These are phyloP conservation scores for Amauroascus verrucosus DNA, from an alignment of 2,329 filamentous ascomycete species.

Conservation along the genomic window DNA sequence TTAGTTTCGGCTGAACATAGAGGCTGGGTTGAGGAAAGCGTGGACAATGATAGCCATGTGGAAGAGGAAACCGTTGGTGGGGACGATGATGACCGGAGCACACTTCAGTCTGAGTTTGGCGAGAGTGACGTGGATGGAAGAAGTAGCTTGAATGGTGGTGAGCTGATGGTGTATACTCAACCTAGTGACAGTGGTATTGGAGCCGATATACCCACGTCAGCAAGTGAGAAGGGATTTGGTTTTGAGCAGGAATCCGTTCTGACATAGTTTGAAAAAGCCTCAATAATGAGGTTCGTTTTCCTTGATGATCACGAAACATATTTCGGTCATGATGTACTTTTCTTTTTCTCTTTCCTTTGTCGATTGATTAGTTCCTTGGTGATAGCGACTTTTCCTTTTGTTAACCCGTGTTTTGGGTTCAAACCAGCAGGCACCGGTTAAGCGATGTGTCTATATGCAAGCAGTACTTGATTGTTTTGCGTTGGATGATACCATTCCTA, in stretches of 20 bases:
- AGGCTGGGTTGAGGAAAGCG: conserved; percentile 19
- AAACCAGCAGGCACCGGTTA: conserved; percentile 5
- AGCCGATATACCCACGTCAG: conserved; percentile 18
- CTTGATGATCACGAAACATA: neutral
- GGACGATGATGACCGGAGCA: conserved; percentile 13
- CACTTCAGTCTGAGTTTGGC: conserved; percentile 22
- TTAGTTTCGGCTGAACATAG: conserved; percentile 24
- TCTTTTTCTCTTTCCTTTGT: conserved; percentile 16
- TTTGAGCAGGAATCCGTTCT: conserved; percentile 13
- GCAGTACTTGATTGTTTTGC: conserved; percentile 6
- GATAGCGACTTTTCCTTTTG: neutral
- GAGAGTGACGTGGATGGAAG: conserved; percentile 20
- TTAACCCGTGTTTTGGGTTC: conserved; percentile 4
- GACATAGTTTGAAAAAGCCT: neutral
- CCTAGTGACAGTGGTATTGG: conserved; percentile 26
- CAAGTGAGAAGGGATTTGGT: conserved; percentile 5
- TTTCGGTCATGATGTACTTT: conserved; percentile 15
- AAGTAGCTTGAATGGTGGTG: conserved; percentile 14
- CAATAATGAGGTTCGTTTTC: neutral
- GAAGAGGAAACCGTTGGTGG: conserved; percentile 17
- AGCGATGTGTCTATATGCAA: conserved; percentile 3
- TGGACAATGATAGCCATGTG: conserved; percentile 10
- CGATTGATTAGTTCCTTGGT: conserved; percentile 12
- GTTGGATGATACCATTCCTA: conserved; percentile 10
- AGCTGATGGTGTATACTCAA: conserved; percentile 17